phyloP scores from a whole-genome alignment of 495 filamentous ascomycete genomes.

The Penicillium coprophilum region DNA sequence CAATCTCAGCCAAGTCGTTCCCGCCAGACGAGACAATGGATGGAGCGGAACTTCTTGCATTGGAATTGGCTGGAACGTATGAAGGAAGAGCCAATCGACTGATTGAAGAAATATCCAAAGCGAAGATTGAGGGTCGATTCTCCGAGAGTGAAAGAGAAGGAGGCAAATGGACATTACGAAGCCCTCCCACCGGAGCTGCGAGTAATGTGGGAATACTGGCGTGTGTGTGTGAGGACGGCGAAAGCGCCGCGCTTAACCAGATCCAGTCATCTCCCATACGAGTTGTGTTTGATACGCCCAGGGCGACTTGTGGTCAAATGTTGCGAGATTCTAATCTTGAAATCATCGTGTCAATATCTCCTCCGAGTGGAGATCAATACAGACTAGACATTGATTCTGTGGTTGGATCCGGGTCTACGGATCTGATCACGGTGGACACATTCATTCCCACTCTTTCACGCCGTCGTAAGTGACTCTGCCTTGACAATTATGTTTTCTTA shows the following conservation, averaged over 20 bases:
- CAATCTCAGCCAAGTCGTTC: constrained; percentile 57
- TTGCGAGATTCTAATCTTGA: constrained; percentile 36
- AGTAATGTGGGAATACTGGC: constrained; percentile 67
- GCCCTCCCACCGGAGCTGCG: constrained; percentile 53
- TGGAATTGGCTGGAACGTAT: constrained; percentile 61
- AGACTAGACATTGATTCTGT: constrained; percentile 58
- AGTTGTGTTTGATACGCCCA: constrained; percentile 42
- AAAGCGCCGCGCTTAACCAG: constrained; percentile 27
- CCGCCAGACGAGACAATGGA: constrained; percentile 40
- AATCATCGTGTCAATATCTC: constrained; percentile 39
- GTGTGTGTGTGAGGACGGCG: constrained; percentile 73
- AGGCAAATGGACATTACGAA: constrained; percentile 74
- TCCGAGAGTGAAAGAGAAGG: constrained; percentile 75
- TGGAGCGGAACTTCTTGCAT: constrained; percentile 60
- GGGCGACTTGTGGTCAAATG: constrained; percentile 30
- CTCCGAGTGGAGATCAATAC: constrained; percentile 47
- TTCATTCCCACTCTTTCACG: constrained; percentile 68
- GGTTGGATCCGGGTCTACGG: constrained; percentile 61
- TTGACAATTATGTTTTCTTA: constrained; percentile 29
- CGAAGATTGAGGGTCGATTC: constrained; percentile 81
- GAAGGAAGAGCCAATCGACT: constrained; percentile 75
- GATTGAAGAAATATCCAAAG: constrained; percentile 83
- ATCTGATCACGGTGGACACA: constrained; percentile 65
- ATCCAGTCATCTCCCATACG: constrained; percentile 34
- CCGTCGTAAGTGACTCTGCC: constrained; percentile 51